Evolutionary conservation across 1,139 yeast genomes (phyloP), one percentile per base, ranked within the genome.

Genomic region (Kodamaea sp.): DNA sequence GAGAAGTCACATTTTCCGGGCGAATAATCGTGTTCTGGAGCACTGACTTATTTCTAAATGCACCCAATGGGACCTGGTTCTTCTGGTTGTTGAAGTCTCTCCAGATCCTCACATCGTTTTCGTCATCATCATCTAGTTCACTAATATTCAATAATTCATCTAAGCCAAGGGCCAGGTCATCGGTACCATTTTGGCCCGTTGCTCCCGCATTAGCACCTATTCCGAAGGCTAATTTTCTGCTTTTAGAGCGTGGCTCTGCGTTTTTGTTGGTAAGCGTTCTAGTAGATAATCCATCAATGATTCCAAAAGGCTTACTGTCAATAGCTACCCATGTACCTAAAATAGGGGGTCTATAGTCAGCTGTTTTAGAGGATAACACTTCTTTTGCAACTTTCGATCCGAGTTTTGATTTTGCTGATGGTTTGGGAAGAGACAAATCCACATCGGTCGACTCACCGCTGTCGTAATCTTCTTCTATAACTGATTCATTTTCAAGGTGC

Each of bases 361-460:
- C 82, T 6, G 84, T 81, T 33, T 89, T 83, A 1, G 95, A 83
- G 7, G 95, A 83, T 14, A 92, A 72, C 9, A 92, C 88, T 57
- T 92, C 97, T 45, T 92, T 89, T 2, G 92, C 90, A 42, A 85
- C 79, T 46, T 83, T 81, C 7, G 88, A 79, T 1, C 89, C 94
- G 22, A 80, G 61, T 28, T 61, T 67, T 32, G 71, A 70, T 34
- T 67, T 70, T 36, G 74, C 69, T 9, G 78, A 69, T 5, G 83
- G 74, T 12, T 80, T 80, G 3, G 95, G 95, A 29, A 90, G 62
- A 13, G 80, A 71, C 20, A 77, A 73, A 54, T 92, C 97, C 42
- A 87, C 95, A 59, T 92, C 98, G 0, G 97, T 92, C 8, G 95
- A 86, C 48, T 90, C 96, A 28, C 92, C 95, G 44, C 73, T 67